Percentiles rank a stretch among this genome's conserved stretches.
Evolutionary conservation across 1,139 yeast genomes (phyloP).

Genomic region (Suhomyces bokatorum): DNA sequence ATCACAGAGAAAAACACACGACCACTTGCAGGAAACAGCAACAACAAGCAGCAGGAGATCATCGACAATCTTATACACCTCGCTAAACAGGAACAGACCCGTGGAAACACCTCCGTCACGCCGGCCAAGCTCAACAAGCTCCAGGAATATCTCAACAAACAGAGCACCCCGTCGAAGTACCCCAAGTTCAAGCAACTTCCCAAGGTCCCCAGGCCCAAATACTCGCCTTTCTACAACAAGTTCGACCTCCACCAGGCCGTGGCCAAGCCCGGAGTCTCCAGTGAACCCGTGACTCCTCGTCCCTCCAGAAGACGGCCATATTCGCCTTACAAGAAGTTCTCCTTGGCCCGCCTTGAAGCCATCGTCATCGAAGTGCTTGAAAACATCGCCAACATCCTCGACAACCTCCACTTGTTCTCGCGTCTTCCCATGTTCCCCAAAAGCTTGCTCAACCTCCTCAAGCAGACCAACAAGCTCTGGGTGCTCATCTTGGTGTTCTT

Average conservation of each 20-base stretch:
- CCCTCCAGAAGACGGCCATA: conserved; percentile 4
- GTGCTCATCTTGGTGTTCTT: conserved; percentile 44
- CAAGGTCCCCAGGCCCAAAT: conserved; percentile 19
- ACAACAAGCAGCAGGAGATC: conserved; percentile 17
- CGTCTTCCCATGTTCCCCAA: conserved; percentile 46
- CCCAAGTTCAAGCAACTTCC: conserved; percentile 13
- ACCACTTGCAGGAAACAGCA: not conserved
- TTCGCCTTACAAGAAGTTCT: conserved; percentile 18
- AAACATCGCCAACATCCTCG: conserved; percentile 41
- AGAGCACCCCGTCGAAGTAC: conserved; percentile 4
- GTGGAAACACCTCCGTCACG: conserved; percentile 26
- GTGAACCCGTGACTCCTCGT: conserved; percentile 2
- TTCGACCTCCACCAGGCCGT: conserved; percentile 15
- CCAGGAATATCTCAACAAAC: conserved; percentile 13
- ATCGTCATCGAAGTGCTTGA: conserved; percentile 36
- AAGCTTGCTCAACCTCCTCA: conserved; percentile 30
- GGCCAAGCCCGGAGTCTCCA: not conserved
- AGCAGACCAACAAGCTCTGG: conserved; percentile 50
- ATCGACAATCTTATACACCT: conserved; percentile 22
- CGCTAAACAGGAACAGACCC: conserved; percentile 23
- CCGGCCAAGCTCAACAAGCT: conserved; percentile 22
- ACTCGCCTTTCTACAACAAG: conserved; percentile 20
- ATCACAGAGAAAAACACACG: conserved; percentile 1
- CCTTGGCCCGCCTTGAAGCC: conserved; percentile 34
- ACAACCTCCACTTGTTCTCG: conserved; percentile 46